Evolutionary conservation across 768 basidiomycete species (phyloP), one percentile per base, ranked within the genome.

Genomic region (Amanita brunnescens): DNA sequence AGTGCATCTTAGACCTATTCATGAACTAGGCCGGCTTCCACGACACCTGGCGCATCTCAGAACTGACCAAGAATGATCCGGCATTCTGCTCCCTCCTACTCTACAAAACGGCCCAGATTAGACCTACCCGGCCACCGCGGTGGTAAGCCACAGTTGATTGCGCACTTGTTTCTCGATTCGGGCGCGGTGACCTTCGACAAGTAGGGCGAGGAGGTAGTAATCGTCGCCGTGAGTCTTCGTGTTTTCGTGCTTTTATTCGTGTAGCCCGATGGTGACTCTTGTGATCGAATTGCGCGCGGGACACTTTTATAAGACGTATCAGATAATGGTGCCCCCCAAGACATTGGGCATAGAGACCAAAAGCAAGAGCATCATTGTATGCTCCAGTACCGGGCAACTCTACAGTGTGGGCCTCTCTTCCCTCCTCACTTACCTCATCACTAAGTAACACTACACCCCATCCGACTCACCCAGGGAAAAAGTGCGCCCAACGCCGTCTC

Each of bases 151-250:
- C 23, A 38, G 34, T 16, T 26, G 45, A 52, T 52, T 5, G 12
- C n/a, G 14, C 43, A 45, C n/a, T 21, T 52, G 3, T 29, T 52
- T 10, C 43, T 26, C 8, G 43, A 47, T 34, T 26, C 29, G 5
- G 51, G 51, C 1, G 43, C 16, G 6, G 18, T 37, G 8, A 52
- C 35, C 1, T 52, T 52, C 26, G 41, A 38, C 10, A 52, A 52
- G 23, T n/a, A 38, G n/a, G 51, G 44, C 2, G 51, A 52, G 20
- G 37, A 47, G n/a, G n/a, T n/a, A 14, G 30, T 45, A 16, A 21
- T 35, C 3, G 45, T 52, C 26, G 51, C 45, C 5, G 49, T 51
- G 16, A 40, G 49, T 50, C n/a, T 2, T 18, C 23, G 4, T 18
- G 8, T 12, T 6, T 20, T 2, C 18, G 5, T 2, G 13, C 16